Evolutionary conservation across 192 early-diverging fungal species (phyloP).

Genomic region (Backusella mclennaniae): DNA sequence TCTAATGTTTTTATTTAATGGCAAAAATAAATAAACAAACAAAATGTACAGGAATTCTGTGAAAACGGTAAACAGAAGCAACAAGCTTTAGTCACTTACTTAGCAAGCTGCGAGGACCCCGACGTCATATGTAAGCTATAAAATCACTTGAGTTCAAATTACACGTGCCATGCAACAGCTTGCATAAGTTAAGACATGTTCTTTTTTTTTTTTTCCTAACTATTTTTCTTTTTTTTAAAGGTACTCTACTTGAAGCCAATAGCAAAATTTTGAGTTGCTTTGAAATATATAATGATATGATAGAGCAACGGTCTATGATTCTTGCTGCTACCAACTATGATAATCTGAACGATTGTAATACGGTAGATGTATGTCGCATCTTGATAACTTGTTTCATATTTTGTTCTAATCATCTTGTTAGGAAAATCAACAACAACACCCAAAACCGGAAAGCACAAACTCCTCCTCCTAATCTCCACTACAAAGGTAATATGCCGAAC

Average conservation of each 20-base stretch:
- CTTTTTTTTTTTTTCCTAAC: not conserved
- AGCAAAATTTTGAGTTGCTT: constrained; percentile 50
- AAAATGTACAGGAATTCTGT: constrained; percentile 48
- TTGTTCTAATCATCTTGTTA: not conserved
- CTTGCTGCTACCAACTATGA: constrained; percentile 42
- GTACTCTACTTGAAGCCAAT: constrained; percentile 48
- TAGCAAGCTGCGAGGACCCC: constrained; percentile 31
- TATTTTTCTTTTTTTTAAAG: constrained; percentile 26
- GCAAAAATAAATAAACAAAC: not conserved
- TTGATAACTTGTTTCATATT: not conserved
- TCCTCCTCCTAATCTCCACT: not conserved
- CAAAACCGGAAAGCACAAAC: constrained; percentile 5
- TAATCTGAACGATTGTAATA: constrained; percentile 16
- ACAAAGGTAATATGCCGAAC: not conserved
- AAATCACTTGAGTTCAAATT: not conserved
- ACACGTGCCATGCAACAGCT: not conserved
- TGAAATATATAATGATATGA: constrained; percentile 56
- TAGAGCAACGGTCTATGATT: constrained; percentile 46
- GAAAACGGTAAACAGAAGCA: constrained; percentile 46
- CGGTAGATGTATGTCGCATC: not conserved
- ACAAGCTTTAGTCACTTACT: constrained; percentile 38
- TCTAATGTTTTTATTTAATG: constrained; percentile 1
- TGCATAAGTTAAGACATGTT: constrained; percentile 3
- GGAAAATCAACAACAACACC: constrained; percentile 2
- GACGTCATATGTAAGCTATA: constrained; percentile 40